Base-by-base conservation (phyloP, 257 asterid species). In the Schizonepeta tenuifolia region DNA sequence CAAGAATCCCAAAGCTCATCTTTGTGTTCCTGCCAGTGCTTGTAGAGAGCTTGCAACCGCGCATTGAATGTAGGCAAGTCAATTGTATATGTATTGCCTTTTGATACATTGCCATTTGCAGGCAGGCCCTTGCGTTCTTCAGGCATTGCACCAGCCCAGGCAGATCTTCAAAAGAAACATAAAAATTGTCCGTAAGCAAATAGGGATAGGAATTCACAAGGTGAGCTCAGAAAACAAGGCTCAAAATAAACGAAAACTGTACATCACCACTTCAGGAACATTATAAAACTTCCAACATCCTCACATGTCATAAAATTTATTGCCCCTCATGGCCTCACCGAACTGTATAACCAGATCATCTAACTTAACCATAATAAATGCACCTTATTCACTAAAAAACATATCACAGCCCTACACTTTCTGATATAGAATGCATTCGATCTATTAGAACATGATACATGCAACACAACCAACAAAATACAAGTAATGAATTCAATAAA, bases 1-100 rank as follows among this genome's bases (percentile, higher is more conserved):
- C 89, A 72, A 67, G 89, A 80, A 46, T 89, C 96, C 93, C 93
- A 89, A 10, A 69, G 67, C 17, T 70, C 86, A 18, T 78, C 76
- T 69, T 69, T 86, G 81, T 80, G 77, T 14, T 79, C 70, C 46
- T 55, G 63, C 96, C 96, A 89, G 70, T 85, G 83, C 24, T 82
- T 57, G 82, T 89, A 89, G 28, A 89, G 81, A 44, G 78, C 74
- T 79, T 80, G 54, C 80, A 85, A 66, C 47, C 96, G 79, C 72
- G 60, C 79, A 40, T 76, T 71, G 76, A 89, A 89, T 65, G 81
- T 77, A 62, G 74, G 66, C 80, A 85, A 24, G 65, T 89, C 83
- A 54, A 89, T 85, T 12, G 75, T 10, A 67, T 78, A 85, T 33
- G 81, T 77, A 80, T 51, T 71, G 41, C 82, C 78, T 17, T 78